These are phyloP conservation scores for Penicillium sp. DNA, from an alignment of 2,329 filamentous ascomycete species.

Conservation along the genomic window DNA sequence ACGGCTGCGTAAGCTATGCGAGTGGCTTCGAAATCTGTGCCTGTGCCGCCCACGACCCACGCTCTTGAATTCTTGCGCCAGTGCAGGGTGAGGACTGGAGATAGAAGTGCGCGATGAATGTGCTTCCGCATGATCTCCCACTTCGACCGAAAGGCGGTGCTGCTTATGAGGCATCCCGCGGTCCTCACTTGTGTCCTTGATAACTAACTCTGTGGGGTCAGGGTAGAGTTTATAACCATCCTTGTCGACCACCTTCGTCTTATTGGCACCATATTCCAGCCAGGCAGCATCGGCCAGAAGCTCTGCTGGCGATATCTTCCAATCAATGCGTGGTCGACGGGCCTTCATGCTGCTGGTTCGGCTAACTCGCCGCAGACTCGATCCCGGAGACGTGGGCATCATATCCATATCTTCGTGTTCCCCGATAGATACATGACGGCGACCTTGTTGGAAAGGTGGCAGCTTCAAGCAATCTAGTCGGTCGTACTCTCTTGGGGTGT, in stretches of 20 bases:
- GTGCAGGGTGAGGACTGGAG: conserved; percentile 41
- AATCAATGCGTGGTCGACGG: conserved; percentile 74
- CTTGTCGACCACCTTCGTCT: conserved; percentile 74
- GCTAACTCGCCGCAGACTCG: conserved; percentile 41
- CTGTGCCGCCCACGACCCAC: conserved; percentile 56
- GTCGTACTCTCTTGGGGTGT: conserved; percentile 44
- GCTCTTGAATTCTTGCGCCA: conserved; percentile 46
- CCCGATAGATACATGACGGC: conserved; percentile 13
- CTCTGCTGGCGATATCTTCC: conserved; percentile 79
- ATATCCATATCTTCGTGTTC: conserved; percentile 26
- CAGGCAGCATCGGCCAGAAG: conserved; percentile 87
- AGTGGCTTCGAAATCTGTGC: conserved; percentile 59
- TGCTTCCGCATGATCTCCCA: conserved; percentile 15
- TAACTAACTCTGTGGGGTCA: conserved; percentile 25
- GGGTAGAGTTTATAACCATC: conserved; percentile 68
- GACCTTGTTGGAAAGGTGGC: conserved; percentile 39
- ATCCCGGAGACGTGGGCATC: conserved; percentile 34
- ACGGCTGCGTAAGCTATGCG: conserved; percentile 56
- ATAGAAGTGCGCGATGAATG: conserved; percentile 28
- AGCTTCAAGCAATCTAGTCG: conserved; percentile 46
- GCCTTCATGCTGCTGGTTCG: conserved; percentile 54
- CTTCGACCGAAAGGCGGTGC: conserved; percentile 24
- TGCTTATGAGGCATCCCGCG: conserved; percentile 9
- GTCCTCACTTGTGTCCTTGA: conserved; percentile 13
- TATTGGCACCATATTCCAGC: conserved; percentile 80